Conservation (phyloP, 805 yeast species). For the Yamadazyma philogaea region DNA sequence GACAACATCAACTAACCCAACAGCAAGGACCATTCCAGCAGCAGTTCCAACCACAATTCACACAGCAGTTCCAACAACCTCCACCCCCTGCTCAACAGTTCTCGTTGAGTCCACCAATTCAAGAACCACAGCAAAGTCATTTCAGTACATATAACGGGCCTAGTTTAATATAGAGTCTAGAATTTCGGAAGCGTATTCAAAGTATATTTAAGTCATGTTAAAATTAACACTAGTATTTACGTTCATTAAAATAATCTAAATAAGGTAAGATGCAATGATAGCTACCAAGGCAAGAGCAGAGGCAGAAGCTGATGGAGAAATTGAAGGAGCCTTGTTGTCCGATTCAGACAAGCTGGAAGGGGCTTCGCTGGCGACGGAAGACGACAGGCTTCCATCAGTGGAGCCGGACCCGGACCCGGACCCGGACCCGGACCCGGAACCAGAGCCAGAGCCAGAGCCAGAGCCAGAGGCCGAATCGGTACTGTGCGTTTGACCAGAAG, state of each 20-base stretch:
- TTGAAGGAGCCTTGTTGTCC: neutral
- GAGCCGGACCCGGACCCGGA: conserved; percentile 3
- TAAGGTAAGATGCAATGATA: conserved; percentile 6
- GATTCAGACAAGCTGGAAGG: conserved; percentile 4
- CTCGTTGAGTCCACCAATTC: conserved; percentile 6
- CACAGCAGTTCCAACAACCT: conserved; percentile 7
- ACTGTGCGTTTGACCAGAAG: neutral
- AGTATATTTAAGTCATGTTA: neutral
- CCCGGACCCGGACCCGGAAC: conserved; percentile 1
- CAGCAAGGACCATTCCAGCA: conserved; percentile 9
- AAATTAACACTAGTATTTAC: neutral
- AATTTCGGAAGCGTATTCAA: neutral
- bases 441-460: conserved; percentile 4
- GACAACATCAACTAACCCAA: conserved; percentile 25
- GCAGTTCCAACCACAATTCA: conserved; percentile 8
- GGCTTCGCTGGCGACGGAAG: conserved; percentile 1
- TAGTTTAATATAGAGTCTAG: conserved; percentile 13
- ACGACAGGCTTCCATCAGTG: conserved; percentile 1
- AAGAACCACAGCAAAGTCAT: conserved; percentile 1
- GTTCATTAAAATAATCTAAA: neutral
- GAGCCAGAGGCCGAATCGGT: conserved; percentile 6
- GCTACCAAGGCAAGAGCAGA: conserved; percentile 5
- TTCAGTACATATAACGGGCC: conserved; percentile 14
- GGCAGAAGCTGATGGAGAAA: neutral
- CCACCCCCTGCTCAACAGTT: conserved; percentile 7